Conservation (phyloP, 305 asterid genomes). For the Rubia balearica region DNA sequence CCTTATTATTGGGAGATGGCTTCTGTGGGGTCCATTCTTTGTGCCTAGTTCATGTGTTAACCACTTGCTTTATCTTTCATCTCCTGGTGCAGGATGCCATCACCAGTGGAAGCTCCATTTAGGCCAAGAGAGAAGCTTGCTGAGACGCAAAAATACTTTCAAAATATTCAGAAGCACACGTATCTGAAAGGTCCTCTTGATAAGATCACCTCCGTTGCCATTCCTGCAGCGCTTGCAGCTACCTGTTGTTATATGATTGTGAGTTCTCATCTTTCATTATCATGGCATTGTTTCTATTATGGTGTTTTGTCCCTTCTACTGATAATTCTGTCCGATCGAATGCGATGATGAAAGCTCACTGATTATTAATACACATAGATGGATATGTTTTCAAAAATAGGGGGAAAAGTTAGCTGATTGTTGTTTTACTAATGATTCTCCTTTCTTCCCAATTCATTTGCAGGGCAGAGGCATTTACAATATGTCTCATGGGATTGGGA, state of each 20-base stretch:
- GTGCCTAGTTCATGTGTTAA: background rate
- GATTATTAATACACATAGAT: background rate
- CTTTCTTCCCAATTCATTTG: background rate
- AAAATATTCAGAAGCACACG: conserved; percentile 63
- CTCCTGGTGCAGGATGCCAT: conserved; percentile 47
- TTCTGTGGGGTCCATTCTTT: background rate
- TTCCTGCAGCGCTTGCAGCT: conserved; percentile 63
- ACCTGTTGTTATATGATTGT: conserved; percentile 53
- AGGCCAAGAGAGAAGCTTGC: conserved; percentile 65
- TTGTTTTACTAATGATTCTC: background rate
- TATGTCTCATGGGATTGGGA: conserved; percentile 71
- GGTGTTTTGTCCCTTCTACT: background rate
- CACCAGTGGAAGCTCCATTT: conserved; percentile 57
- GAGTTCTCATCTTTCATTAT: conserved; percentile 26
- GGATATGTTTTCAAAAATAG: background rate
- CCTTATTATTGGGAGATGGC: background rate
- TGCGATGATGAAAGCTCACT: background rate
- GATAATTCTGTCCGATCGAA: background rate
- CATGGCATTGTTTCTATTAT: background rate
- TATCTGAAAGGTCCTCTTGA: conserved; percentile 57
- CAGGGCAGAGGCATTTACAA: conserved; percentile 80
- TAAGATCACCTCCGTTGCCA: conserved; percentile 73
- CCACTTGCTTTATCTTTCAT: background rate
- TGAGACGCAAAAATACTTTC: conserved; percentile 58
- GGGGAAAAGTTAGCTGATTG: background rate